These are phyloP conservation scores for Paracoccidioides brasiliensis DNA, from an alignment of 2,329 filamentous ascomycete species.

Conservation along the genomic window DNA sequence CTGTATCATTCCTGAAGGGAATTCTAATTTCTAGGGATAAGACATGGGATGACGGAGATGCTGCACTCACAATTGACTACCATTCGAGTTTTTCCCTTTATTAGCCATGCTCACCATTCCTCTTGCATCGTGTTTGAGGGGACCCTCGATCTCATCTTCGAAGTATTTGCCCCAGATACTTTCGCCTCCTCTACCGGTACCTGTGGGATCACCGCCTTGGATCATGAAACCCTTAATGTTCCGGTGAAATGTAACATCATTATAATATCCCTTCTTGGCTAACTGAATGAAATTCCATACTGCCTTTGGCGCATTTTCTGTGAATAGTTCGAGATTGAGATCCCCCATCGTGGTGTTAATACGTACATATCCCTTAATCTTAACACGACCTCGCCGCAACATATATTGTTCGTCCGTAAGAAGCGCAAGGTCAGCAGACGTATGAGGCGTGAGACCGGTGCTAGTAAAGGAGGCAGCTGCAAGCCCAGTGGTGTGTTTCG, in stretches of 20 bases:
- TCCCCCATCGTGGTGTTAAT: conserved; percentile 75
- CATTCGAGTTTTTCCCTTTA: conserved; percentile 97
- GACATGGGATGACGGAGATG: conserved; percentile 18
- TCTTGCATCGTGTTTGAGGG: conserved; percentile 65
- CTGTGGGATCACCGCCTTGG: conserved; percentile 87
- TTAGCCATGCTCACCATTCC: conserved; percentile 92
- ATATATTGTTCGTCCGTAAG: conserved; percentile 94
- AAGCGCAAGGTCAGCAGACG: conserved; percentile 70
- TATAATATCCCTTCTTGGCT: conserved; percentile 82
- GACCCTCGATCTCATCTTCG: conserved; percentile 82
- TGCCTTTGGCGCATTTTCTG: conserved; percentile 80
- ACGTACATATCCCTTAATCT: conserved; percentile 82
- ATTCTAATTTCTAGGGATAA: neutral
- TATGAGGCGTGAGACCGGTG: conserved; percentile 85
- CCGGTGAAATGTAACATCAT: conserved; percentile 70
- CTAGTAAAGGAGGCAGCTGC: conserved; percentile 92
- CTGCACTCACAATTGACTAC: conserved; percentile 56
- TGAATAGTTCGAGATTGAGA: conserved; percentile 76
- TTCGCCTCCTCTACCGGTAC: conserved; percentile 77
- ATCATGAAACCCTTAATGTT: conserved; percentile 98
- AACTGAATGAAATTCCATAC: conserved; percentile 95
- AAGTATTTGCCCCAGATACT: conserved; percentile 95
- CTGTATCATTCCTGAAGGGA: neutral
- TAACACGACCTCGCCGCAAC: conserved; percentile 78
- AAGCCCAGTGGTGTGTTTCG: conserved; percentile 76